Evolutionary conservation across 2,329 filamentous ascomycete species (phyloP).

Genomic region (Verticillium dahliae): DNA sequence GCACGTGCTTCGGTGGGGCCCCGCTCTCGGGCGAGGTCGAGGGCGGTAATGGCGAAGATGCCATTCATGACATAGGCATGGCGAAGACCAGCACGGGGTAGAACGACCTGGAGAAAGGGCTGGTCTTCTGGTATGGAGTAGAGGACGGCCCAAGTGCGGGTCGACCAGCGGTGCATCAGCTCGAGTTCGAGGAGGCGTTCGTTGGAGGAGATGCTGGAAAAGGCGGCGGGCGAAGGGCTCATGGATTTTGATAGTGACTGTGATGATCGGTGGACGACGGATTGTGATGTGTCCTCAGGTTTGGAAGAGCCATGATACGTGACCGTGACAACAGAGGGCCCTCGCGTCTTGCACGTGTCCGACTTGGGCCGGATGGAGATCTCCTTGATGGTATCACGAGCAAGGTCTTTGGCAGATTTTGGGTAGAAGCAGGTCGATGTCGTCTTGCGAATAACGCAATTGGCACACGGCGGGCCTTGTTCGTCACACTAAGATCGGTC

Average conservation of each 20-base stretch:
- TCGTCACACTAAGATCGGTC: conserved; percentile 27
- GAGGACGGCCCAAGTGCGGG: conserved; percentile 32
- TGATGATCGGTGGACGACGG: neutral
- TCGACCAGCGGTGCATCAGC: conserved; percentile 45
- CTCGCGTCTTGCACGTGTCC: neutral
- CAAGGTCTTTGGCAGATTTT: neutral
- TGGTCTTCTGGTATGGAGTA: conserved; percentile 28
- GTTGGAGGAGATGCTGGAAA: neutral
- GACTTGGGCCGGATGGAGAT: neutral
- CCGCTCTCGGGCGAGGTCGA: neutral
- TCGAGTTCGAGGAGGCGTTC: conserved; percentile 30
- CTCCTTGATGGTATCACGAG: neutral
- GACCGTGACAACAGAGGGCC: neutral
- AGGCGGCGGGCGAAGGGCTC: neutral
- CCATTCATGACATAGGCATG: conserved; percentile 31
- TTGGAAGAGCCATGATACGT: neutral
- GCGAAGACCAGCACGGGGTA: conserved; percentile 26
- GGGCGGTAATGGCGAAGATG: conserved; percentile 12
- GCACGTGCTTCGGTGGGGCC: neutral
- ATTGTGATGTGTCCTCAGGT: neutral
- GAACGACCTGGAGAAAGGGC: conserved; percentile 22
- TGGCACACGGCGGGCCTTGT: conserved; percentile 25
- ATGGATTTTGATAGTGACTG: neutral
- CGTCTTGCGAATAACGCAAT: conserved; percentile 19
- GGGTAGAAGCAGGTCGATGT: neutral